Base-by-base conservation (phyloP, 352 stramenopile species). In the Phytopythium vexans region DNA sequence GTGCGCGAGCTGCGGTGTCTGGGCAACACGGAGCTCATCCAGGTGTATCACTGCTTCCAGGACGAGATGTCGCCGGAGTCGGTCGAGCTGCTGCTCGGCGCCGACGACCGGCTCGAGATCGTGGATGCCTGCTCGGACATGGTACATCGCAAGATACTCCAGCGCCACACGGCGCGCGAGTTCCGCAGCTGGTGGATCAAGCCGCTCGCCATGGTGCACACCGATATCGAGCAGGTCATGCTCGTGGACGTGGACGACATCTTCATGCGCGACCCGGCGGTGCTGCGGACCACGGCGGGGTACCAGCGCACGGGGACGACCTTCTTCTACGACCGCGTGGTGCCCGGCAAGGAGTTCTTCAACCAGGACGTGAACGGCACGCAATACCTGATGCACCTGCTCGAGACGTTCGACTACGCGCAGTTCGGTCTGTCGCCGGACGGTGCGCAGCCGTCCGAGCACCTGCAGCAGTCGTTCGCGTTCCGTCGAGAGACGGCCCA, bases 181-280 rank as follows among this genome's bases (percentile, higher is more conserved):
- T 78, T 71, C 67, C 41, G 66, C 8, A 73, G 41, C 43, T 78
- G 52, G 54, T 78, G 66, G 65, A 53, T 78, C 35, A 78, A 78
- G 37, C 69, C 66, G 1, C 57, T 78, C 15, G 69, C 65, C 2
- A 14, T 74, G 47, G 58, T 53, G 14, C 65, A 77, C 58, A 74
- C 65, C 0, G 41, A 71, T 27, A 55, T 77, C 10, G 41, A 43
- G 11, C 52, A 77, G 16, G 65, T 72, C 6, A 41, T 77, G 37
- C 55, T 77, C 2, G 61, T 77, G 55, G 75, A 86, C 42, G 75
- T 74, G 16, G 72, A 83, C 44, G 75, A 75, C 14, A 50, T 86
- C 6, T 66, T 74, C 39, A 42, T 86, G 27, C 58, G 59, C n/a
- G 62, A 86, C 47, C 70, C 71, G 8, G 64, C 72, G 8, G 51